phyloP scores from a whole-genome alignment of 495 filamentous ascomycete species.

The Extremus antarcticus region DNA sequence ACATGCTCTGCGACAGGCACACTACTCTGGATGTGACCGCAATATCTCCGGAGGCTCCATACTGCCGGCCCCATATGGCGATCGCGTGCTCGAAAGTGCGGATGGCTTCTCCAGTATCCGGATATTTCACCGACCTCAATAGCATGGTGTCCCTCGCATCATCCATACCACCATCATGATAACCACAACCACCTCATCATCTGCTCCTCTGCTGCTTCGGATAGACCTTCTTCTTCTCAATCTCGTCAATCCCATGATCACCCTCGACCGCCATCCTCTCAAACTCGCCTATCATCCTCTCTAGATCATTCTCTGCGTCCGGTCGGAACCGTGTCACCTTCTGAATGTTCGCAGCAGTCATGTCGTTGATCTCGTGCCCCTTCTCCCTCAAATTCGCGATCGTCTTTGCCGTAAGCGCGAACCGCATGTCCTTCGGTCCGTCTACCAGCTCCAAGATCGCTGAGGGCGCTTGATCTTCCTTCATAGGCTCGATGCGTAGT shows the following conservation, averaged over 20 bases:
- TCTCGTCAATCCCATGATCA: conserved; percentile 21
- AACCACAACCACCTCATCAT: conserved; percentile 8
- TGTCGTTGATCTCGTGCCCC: conserved; percentile 42
- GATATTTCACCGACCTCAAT: no score
- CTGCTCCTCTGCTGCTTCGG: conserved; percentile 13
- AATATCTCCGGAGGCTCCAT: no score
- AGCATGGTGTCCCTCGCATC: neutral
- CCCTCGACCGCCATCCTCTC: conserved; percentile 32
- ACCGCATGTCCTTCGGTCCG: conserved; percentile 88
- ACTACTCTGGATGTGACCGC: no score
- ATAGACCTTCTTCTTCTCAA: conserved; percentile 27
- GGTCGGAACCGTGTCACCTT: conserved; percentile 77
- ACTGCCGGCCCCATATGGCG: no score
- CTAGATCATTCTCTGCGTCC: conserved; percentile 54
- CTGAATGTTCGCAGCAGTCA: conserved; percentile 64
- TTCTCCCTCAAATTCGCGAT: conserved; percentile 52
- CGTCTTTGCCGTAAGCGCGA: conserved; percentile 77
- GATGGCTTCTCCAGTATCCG: no score
- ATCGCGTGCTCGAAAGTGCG: no score
- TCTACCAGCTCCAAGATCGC: conserved; percentile 97
- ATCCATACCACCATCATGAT: no score
- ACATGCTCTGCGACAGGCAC: no score
- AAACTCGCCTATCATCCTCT: conserved; percentile 55
- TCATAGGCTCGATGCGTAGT: conserved; percentile 64
- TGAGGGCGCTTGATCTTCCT: conserved; percentile 68